Percentiles rank a stretch among this genome's conserved stretches.
phyloP scores from a whole-genome alignment of 371 early-diverging fungal species.

The Apophysomyces elegans region DNA sequence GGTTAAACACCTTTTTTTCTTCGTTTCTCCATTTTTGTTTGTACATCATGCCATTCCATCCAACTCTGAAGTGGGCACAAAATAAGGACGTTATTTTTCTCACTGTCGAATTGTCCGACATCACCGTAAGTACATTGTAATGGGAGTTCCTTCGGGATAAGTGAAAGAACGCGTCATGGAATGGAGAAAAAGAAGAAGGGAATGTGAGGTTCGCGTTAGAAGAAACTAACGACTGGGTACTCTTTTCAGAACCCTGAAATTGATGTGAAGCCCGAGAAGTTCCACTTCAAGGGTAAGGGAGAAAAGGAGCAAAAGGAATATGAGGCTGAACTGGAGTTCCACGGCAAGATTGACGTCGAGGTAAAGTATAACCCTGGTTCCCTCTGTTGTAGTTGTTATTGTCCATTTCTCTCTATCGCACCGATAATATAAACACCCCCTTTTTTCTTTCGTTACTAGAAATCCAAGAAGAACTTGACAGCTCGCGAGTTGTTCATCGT shows the following conservation, averaged over 20 bases:
- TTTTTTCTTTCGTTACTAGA: constrained; percentile 39
- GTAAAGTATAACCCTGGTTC: constrained; percentile 33
- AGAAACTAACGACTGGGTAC: neutral
- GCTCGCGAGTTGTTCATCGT: constrained; percentile 67
- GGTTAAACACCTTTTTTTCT: no score
- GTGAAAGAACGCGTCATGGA: neutral
- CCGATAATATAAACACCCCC: no score
- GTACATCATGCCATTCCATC: constrained; percentile 52
- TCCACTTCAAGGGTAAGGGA: constrained; percentile 69
- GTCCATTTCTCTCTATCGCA: no score
- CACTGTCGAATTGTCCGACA: constrained; percentile 85
- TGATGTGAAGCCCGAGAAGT: constrained; percentile 56
- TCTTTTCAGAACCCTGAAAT: constrained; percentile 49
- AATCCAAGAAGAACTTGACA: constrained; percentile 68
- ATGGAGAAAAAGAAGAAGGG: neutral
- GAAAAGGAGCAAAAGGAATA: constrained; percentile 73
- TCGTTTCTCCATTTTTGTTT: neutral
- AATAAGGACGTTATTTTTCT: constrained; percentile 80
- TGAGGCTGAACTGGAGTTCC: constrained; percentile 79
- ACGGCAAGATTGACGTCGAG: constrained; percentile 71
- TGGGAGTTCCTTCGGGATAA: neutral
- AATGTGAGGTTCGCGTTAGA: no score
- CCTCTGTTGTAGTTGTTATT: no score
- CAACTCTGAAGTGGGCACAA: constrained; percentile 94
- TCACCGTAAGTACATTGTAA: constrained; percentile 45